Evolutionary conservation across 1,139 yeast genomes (phyloP), one percentile per base, ranked within the genome.

Genomic region (Komagataea norvegica): DNA sequence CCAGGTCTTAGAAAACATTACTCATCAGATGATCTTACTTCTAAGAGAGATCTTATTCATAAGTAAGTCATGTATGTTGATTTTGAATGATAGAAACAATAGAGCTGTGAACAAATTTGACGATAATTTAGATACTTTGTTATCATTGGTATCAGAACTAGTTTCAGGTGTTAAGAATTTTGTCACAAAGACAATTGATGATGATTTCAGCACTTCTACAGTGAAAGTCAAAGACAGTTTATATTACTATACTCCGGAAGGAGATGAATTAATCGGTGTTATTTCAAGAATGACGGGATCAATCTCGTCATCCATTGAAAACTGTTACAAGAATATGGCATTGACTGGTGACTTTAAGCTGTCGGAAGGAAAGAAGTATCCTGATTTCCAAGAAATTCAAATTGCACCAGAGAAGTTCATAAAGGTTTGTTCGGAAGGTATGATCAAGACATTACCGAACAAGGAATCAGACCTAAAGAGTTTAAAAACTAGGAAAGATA

Each of bases 261-360:
- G 89, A 13, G 79, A 79, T 34, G 73, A 72, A 13, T 68, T 83
- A 44, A 75, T 80, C 36, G 71, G 68, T 37, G 72, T 78, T 29
- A 72, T 84, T 1, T 69, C 86, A 8, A 73, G 70, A 47, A 79
- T 83, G 86, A 70, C 83, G 9, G 65, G 70, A 33, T 64, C 78
- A 2, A 75, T 81, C 5, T 61, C 77, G 11, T 51, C 59, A 14
- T 74, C 82, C 1, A 64, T 72, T 14, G 65, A 63, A 2, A 65
- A 71, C 24, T 73, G 79, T 43, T 60, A 64, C 39, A 60, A 70
- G 61, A 60, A 64, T 47, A 38, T 81, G 29, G 73, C 75, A 18
- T 60, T 74, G 28, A 74, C 82, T 17, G 89, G 93, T 18, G 93
- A 86, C 54, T 84, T 85, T 59, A 76, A 74, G 51, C 63, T 87